Evolutionary conservation across 345 rosid genomes (phyloP), one percentile per base, ranked within the genome.

Genomic region (Bruguiera sexangula): DNA sequence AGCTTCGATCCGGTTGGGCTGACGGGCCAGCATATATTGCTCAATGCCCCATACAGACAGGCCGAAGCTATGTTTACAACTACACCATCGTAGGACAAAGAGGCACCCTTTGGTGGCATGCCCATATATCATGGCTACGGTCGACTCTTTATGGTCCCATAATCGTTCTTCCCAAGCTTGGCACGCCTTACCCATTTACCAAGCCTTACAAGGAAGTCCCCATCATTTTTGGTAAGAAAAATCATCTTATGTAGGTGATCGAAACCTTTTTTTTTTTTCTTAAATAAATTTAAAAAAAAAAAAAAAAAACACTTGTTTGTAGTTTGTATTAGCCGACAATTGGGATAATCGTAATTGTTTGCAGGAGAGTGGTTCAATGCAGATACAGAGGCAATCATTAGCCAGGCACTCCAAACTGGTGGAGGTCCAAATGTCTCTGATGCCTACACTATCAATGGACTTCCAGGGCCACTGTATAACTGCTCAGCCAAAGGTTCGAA

Each of bases 71-170:
- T 24, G 73, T 69, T n/a, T 69, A 69, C 13, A 69, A 69, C 53
- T 69, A 60, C 59, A 62, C 73, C 39, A 52, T 62, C 18, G 60
- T 52, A 36, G 73, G 73, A 19, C 73, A 69, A 50, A 69, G 72
- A 31, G 72, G 72, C 55, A 69, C 72, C 21, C 72, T 69, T n/a
- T 69, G 65, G 65, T 69, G 72, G 71, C 71, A 68, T 68, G 71
- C 71, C 1, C 71, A 68, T 27, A 58, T 58, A 16, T 68, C 72
- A 60, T 69, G 73, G 73, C 51, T 69, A 21, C 62, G 73, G 26
- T 51, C 73, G 34, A 50, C 73, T 51, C 24, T 69, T 6, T 18
- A 69, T 2, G 73, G 67, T 18, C 67, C 73, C 16, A 16, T 69
- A 6, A 52, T 69, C 18, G 52, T 69, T 62, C 51, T 69, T 22